Evolutionary conservation across 768 basidiomycete species (phyloP), one percentile per base, ranked within the genome.

Genomic region (Auricularia sp.): DNA sequence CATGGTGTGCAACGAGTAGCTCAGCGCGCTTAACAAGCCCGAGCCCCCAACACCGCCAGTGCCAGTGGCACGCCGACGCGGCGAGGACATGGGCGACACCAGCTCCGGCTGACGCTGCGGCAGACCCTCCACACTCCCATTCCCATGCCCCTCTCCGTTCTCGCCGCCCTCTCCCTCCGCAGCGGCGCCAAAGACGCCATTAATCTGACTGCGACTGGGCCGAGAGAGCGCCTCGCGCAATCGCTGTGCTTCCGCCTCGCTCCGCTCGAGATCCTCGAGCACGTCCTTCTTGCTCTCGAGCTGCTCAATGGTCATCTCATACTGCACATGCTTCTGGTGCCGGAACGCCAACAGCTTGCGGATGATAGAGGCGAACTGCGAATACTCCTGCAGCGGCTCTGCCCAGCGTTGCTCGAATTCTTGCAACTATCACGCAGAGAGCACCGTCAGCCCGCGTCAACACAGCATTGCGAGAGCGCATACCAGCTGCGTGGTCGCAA

Each of bases 311-410:
- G 97, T 96, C 84, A 97, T 90, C 76, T 99, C 97, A 71, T 89
- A 95, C 74, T 99, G 97, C 7, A 94, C 90, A 68, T 99, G 94
- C 76, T 98, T 98, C 77, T 95, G 94, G 73, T 98, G 96, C 54
- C 97, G 90, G 77, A 95, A 99, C 0, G 86, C 86, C 59, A 99
- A 85, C 39, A 98, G 79, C 71, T 90, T 90, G 81, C 93, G 95
- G 78, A 99, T 98, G 72, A 98, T 95, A 21, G 82, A 79, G 13
- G 91, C 92, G 73, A 98, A 99, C 75, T 98, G 97, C 63, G 88
- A 78, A 75, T 98, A 98, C 73, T 98, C 95, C 70, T 96, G 92
- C 61, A 98, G 77, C 7, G 97, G 97, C 73, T 99, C 97, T 35
- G 93, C 92, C 84, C 93, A 97, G 71, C 87, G 89, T 74, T 93